phyloP scores from a whole-genome alignment of 169 alveolate genomes.

The Fabrea salina region DNA sequence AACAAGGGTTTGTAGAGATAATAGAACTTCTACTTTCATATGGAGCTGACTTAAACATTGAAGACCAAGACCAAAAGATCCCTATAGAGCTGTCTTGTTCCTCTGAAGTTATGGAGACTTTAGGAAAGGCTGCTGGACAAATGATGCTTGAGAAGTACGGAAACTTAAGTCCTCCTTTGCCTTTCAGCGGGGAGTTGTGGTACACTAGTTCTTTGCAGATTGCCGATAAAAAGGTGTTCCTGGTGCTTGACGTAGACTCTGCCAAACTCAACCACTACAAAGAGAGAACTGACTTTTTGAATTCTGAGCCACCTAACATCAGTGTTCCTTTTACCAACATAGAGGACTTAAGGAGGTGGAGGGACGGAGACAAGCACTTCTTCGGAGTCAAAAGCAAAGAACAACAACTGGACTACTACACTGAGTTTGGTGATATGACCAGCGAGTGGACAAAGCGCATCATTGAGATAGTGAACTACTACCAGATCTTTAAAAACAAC shows the following conservation, averaged over 20 bases:
- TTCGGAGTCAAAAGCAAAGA: neutral
- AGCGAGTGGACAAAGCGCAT: neutral
- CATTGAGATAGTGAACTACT: neutral
- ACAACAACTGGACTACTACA: neutral
- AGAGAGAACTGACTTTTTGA: neutral
- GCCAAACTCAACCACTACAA: constrained; percentile 10
- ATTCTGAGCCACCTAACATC: neutral
- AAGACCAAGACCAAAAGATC: neutral
- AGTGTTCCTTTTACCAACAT: neutral
- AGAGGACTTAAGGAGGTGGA: neutral
- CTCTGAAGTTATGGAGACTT: too few relatives aligned
- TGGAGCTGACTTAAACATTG: neutral
- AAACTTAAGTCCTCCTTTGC: too few relatives aligned
- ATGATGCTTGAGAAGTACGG: too few relatives aligned
- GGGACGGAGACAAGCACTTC: neutral
- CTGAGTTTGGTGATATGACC: constrained; percentile 27
- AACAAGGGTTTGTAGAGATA: neutral
- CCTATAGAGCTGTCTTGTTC: neutral
- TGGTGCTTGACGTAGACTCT: neutral
- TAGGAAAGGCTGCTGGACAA: too few relatives aligned
- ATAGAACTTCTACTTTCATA: neutral
- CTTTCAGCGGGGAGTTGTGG: constrained; percentile 19
- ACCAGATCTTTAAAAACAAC: too few relatives aligned
- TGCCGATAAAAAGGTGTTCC: neutral
- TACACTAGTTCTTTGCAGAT: neutral